These are phyloP conservation scores for Colletotrichum trifolii DNA, from an alignment of 2,329 filamentous ascomycete genomes.

Conservation along the genomic window DNA sequence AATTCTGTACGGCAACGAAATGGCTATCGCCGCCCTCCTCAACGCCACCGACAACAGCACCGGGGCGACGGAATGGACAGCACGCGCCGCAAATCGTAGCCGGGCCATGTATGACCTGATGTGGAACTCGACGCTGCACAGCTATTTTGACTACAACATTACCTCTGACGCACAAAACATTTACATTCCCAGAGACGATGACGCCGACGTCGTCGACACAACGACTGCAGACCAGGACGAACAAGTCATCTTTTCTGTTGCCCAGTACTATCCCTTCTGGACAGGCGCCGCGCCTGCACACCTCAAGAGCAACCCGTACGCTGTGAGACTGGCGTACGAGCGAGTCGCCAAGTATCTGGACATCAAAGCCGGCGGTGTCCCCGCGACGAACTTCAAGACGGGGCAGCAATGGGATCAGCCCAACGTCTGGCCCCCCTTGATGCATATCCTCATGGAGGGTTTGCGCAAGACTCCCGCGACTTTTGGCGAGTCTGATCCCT, in stretches of 20 bases:
- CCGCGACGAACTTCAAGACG: slow-evolving; percentile 70
- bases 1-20: slow-evolving; percentile 74
- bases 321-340: slow-evolving; percentile 64
- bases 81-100: slow-evolving; percentile 63
- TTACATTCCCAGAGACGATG: slow-evolving; percentile 62
- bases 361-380: slow-evolving; percentile 64
- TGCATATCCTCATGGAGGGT: slow-evolving; percentile 72
- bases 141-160: slow-evolving; percentile 77
- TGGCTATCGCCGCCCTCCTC: slow-evolving; percentile 67
- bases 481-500: slow-evolving; percentile 62
- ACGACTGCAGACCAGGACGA: slow-evolving; percentile 61
- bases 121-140: slow-evolving; percentile 71
- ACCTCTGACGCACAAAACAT: slow-evolving; percentile 67
- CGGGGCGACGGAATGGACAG: slow-evolving; percentile 60
- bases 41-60: slow-evolving; percentile 60
- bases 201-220: slow-evolving; percentile 54
- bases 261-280: slow-evolving; percentile 77
- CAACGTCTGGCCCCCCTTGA: slow-evolving; percentile 76
- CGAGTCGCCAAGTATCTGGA: slow-evolving; percentile 66
- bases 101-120: slow-evolving; percentile 71
- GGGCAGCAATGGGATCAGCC: slow-evolving; percentile 78
- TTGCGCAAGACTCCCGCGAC: slow-evolving; percentile 69
- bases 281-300: slow-evolving; percentile 69
- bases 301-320: slow-evolving; percentile 68
- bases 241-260: slow-evolving; percentile 67